Conservation (phyloP, 73 alveolate species). For the Tetrahymena malaccensis region DNA sequence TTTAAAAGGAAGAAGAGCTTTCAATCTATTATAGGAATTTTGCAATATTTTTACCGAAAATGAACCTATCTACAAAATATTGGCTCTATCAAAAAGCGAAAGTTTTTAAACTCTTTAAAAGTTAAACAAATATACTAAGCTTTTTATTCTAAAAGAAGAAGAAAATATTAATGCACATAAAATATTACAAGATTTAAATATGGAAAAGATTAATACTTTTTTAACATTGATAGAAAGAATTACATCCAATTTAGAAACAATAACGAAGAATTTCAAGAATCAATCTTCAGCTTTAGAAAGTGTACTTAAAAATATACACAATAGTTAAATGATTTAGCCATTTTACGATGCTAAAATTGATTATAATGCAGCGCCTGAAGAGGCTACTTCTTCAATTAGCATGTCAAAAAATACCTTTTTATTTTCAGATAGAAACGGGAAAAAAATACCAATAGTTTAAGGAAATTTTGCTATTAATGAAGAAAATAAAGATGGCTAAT, state of each 20-base stretch:
- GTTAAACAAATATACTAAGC: neutral
- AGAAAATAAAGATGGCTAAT: neutral
- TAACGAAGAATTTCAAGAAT: neutral
- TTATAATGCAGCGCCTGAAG: neutral
- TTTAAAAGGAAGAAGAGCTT: neutral
- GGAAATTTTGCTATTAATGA: neutral
- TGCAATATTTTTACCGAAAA: neutral
- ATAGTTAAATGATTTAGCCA: neutral
- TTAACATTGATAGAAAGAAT: neutral
- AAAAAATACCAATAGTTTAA: neutral
- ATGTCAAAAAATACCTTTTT: neutral
- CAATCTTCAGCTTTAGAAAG: neutral
- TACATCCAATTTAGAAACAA: neutral
- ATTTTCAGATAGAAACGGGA: neutral
- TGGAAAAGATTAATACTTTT: neutral
- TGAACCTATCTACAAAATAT: neutral
- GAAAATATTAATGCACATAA: neutral
- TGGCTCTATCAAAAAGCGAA: neutral
- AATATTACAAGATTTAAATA: neutral
- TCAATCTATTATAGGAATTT: neutral
- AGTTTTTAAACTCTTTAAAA: neutral
- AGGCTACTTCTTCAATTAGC: neutral
- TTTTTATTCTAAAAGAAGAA: neutral
- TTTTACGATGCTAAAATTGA: neutral
- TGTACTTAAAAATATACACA: neutral